Base-by-base conservation (phyloP, 441 rosid species). In the Bruguiera hainesii region DNA sequence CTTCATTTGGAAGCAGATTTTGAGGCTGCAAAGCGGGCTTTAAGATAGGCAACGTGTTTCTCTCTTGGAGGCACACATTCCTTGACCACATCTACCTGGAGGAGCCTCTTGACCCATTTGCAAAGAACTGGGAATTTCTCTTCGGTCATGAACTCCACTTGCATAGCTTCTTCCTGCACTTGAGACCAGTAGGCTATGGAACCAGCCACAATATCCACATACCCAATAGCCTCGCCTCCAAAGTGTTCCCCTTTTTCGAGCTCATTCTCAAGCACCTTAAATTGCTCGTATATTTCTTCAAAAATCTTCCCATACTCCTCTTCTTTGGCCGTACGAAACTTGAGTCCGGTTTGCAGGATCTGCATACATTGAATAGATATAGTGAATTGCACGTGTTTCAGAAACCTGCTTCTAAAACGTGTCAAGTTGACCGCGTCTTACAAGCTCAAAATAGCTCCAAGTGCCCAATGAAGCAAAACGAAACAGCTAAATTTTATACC, bases 51-150 rank as follows among this genome's bases (percentile, higher is more conserved):
- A 5, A 78, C 57, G 48, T 60, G 70, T 30, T 80, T 79, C 67
- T 81, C 86, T 65, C 73, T 77, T 0, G 82, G 79, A 64, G 83
- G 81, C 29, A 65, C 58, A 60, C 83, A 79, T 61, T 77, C 78
- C 42, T 76, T 68, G 29, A 84, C 74, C 16, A 67, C 73, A 29
- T 80, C 81, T 0, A 67, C 49, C 3, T 61, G 58, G 60, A 25
- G 58, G 20, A 84, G 49, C 65, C 68, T 84, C 20, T 58, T 62
- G 1, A 75, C 76, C 84, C 85, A 87, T 60, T 71, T 61, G 42
- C 39, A 65, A 16, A 81, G 57, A 33, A 63, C 60, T 3, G 82
- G 85, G 60, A 75, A 80, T 19, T 49, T 82, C 66, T 84, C 80
- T 52, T 62, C 13, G 7, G 73, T 37, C 11, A 71, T 31, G 2